Conservation (phyloP, 2,329 filamentous ascomycete species). For the Aspergillus sp. region DNA sequence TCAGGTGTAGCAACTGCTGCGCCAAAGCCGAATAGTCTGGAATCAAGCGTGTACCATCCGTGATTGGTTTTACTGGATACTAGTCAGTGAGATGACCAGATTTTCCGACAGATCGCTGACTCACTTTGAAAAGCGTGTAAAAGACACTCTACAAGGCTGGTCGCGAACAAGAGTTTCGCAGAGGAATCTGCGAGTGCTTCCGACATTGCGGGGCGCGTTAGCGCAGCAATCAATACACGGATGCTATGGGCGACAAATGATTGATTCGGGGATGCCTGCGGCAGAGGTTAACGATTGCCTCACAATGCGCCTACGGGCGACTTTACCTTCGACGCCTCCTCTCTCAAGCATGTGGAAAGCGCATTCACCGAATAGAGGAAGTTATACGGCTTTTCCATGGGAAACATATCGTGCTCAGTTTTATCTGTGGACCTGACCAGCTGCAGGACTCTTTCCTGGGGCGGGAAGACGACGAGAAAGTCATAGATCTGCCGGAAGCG, state of each 20-base stretch:
- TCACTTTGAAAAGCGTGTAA: conserved; percentile 56
- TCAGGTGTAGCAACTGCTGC: conserved; percentile 35
- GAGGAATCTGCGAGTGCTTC: conserved; percentile 44
- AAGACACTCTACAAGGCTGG: conserved; percentile 58
- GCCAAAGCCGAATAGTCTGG: conserved; percentile 37
- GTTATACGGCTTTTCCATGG: conserved; percentile 67
- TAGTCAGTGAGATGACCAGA: conserved; percentile 4
- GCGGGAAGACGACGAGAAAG: conserved; percentile 69
- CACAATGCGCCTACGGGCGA: neutral
- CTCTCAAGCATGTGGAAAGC: conserved; percentile 61
- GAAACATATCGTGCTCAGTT: conserved; percentile 65
- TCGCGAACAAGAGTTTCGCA: conserved; percentile 51
- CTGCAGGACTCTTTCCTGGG: conserved; percentile 61
- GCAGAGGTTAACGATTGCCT: conserved; percentile 8
- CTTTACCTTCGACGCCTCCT: conserved; percentile 39
- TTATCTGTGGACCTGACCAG: conserved; percentile 56
- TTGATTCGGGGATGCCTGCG: conserved; percentile 30
- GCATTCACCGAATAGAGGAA: conserved; percentile 71
- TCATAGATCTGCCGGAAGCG: conserved; percentile 53
- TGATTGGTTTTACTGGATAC: conserved; percentile 24
- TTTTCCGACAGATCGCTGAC: conserved; percentile 6
- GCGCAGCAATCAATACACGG: conserved; percentile 58
- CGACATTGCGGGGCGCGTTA: conserved; percentile 58
- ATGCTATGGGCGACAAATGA: conserved; percentile 46
- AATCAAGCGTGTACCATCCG: conserved; percentile 27